phyloP scores from a whole-genome alignment of 345 rosid genomes.

The Syzygium oleosum region DNA sequence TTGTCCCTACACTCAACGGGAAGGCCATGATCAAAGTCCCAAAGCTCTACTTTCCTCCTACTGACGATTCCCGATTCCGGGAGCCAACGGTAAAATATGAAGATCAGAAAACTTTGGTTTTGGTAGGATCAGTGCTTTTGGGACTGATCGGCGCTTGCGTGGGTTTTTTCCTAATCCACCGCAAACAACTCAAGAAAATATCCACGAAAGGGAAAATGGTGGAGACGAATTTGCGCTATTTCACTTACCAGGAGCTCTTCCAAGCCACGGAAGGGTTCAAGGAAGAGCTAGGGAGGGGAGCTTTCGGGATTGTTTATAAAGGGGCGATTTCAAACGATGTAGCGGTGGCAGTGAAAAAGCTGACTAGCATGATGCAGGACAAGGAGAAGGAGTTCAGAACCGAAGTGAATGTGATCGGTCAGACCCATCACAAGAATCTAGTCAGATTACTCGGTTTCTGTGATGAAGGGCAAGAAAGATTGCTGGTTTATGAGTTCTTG shows the following conservation, averaged over 20 bases:
- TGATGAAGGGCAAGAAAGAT: background rate
- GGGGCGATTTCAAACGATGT: background rate
- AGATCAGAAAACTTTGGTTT: background rate
- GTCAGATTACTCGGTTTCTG: conserved; percentile 2
- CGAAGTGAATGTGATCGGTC: conserved; percentile 6
- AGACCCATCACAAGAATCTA: conserved; percentile 7
- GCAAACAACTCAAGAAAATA: background rate
- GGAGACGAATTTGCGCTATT: conserved; percentile 10
- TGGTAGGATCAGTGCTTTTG: background rate
- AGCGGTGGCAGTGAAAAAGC: background rate
- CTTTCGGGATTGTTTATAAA: conserved; percentile 1
- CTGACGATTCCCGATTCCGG: background rate
- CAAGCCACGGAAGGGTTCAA: conserved; percentile 21
- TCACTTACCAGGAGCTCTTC: conserved; percentile 20
- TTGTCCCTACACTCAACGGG: background rate
- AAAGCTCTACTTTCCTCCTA: background rate
- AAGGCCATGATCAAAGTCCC: conserved; percentile 14
- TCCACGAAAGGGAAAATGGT: background rate
- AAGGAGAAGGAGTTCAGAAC: conserved; percentile 3
- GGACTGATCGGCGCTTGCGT: background rate
- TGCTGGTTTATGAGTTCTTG: conserved; percentile 1
- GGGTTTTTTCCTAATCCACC: background rate
- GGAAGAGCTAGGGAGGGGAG: conserved; percentile 28
- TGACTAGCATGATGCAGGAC: background rate
- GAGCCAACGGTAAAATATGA: background rate